Conservation (phyloP, 1,284 basidiomycete genomes). For the Irpex sp. region DNA sequence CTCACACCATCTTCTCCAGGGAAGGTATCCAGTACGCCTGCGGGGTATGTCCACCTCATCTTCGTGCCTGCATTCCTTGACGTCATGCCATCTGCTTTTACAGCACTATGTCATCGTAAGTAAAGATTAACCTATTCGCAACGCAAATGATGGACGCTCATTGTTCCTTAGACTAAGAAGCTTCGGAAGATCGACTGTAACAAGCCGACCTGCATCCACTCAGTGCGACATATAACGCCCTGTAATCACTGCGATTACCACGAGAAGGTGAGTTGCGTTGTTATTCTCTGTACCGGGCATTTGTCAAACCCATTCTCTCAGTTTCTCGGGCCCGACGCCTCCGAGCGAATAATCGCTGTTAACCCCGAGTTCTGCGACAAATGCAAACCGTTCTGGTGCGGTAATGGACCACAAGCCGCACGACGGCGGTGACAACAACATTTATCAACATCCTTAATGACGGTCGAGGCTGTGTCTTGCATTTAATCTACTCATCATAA, state of each 20-base stretch:
- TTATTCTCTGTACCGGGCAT: background rate
- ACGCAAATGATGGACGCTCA: slow-evolving; percentile 10
- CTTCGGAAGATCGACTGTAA: slow-evolving; percentile 61
- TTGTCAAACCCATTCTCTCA: slow-evolving; percentile 23
- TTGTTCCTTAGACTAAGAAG: slow-evolving; percentile 46
- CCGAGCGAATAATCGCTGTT: slow-evolving; percentile 51
- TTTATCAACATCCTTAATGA: background rate
- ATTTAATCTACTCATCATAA: slow-evolving; percentile 6
- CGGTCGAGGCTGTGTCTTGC: background rate
- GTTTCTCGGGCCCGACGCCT: slow-evolving; percentile 67
- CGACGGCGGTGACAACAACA: background rate
- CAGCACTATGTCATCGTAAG: slow-evolving; percentile 55
- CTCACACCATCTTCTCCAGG: slow-evolving; percentile 35
- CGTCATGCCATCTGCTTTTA: slow-evolving; percentile 18
- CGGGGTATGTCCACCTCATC: slow-evolving; percentile 47
- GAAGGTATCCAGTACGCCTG: slow-evolving; percentile 75
- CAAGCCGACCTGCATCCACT: slow-evolving; percentile 56
- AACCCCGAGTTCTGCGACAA: slow-evolving; percentile 56
- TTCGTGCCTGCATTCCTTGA: slow-evolving; percentile 15
- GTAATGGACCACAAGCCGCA: slow-evolving; percentile 12
- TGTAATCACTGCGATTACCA: slow-evolving; percentile 60
- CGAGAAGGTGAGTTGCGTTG: slow-evolving; percentile 20
- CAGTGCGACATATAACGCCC: slow-evolving; percentile 44
- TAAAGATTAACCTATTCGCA: slow-evolving; percentile 9
- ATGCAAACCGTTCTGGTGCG: slow-evolving; percentile 58